Evolutionary conservation across 148 eudicot species (phyloP).

Genomic region (Nyssa sinensis): DNA sequence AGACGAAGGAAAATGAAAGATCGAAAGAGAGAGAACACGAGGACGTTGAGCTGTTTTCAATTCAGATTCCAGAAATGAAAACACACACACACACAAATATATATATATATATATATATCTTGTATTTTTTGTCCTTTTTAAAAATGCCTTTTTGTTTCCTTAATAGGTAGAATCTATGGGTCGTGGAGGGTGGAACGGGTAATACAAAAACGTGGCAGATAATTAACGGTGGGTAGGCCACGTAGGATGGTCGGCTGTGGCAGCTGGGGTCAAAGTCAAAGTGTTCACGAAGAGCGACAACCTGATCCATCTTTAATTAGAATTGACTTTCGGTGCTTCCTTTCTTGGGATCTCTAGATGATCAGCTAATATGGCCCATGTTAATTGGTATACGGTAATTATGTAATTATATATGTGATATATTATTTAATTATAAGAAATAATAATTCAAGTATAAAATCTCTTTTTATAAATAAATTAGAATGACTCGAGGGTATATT

Average conservation of each 20-base stretch:
- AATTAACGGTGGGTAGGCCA: conserved; percentile 18
- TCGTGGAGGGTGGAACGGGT: background rate
- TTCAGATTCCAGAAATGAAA: conserved; percentile 1
- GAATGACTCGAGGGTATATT: too few relatives aligned
- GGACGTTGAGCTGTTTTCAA: conserved; percentile 8
- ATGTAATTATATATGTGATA: too few relatives aligned
- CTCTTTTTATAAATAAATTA: too few relatives aligned
- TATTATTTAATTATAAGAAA: too few relatives aligned
- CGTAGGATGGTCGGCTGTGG: conserved; percentile 26
- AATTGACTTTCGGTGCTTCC: too few relatives aligned
- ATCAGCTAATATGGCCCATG: too few relatives aligned
- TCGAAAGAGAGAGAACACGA: conserved; percentile 11
- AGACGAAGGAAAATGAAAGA: conserved; percentile 19
- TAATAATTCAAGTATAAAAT: too few relatives aligned
- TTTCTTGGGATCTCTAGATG: too few relatives aligned
- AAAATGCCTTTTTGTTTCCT: background rate
- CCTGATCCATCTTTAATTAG: background rate
- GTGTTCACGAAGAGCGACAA: background rate
- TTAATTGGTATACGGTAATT: too few relatives aligned
- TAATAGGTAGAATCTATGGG: too few relatives aligned
- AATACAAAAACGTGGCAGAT: conserved; percentile 23
- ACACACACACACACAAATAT: background rate
- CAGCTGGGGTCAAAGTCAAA: conserved; percentile 21
- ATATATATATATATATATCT: background rate
- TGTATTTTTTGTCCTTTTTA: background rate